Evolutionary conservation across 1,284 basidiomycete genomes (phyloP).

Genomic region (Leccinum griseonigrum): DNA sequence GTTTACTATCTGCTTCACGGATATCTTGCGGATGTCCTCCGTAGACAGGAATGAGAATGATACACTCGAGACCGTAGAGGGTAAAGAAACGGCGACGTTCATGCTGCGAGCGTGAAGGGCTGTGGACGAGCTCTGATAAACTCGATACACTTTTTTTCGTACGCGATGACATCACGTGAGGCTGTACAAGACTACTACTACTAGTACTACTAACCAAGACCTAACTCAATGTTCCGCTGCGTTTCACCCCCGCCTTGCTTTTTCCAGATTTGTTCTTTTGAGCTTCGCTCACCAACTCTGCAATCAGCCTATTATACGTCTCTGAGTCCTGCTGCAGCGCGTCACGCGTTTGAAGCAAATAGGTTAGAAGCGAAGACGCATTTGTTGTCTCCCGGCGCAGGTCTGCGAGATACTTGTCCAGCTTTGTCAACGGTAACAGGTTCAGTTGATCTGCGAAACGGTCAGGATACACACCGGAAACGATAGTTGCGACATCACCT

Average conservation of each 20-base stretch:
- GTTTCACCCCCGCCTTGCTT: slow-evolving; percentile 43
- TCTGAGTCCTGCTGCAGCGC: slow-evolving; percentile 85
- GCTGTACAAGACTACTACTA: neutral
- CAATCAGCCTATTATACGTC: slow-evolving; percentile 79
- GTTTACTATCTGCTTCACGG: slow-evolving; percentile 96
- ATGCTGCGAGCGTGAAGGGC: slow-evolving; percentile 46
- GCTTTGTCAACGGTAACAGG: slow-evolving; percentile 61
- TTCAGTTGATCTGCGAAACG: slow-evolving; percentile 59
- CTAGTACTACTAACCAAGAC: neutral
- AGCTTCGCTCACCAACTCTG: slow-evolving; percentile 78
- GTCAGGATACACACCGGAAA: slow-evolving; percentile 5
- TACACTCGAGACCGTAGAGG: slow-evolving; percentile 80
- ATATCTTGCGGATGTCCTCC: slow-evolving; percentile 91
- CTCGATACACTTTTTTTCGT: slow-evolving; percentile 14
- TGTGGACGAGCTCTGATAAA: slow-evolving; percentile 3
- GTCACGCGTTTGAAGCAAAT: slow-evolving; percentile 80
- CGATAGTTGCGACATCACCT: slow-evolving; percentile 42
- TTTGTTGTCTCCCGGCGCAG: slow-evolving; percentile 68
- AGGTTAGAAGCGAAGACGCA: slow-evolving; percentile 72
- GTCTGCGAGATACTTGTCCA: slow-evolving; percentile 67
- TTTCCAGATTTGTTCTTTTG: slow-evolving; percentile 74
- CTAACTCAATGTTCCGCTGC: slow-evolving; percentile 45
- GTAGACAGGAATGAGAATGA: slow-evolving; percentile 95
- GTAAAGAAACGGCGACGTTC: slow-evolving; percentile 92
- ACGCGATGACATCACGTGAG: slow-evolving; percentile 21